Percentiles rank a stretch among this genome's conserved stretches.
phyloP scores from a whole-genome alignment of 306 rosid genomes.

The Fagus sylvatica region DNA sequence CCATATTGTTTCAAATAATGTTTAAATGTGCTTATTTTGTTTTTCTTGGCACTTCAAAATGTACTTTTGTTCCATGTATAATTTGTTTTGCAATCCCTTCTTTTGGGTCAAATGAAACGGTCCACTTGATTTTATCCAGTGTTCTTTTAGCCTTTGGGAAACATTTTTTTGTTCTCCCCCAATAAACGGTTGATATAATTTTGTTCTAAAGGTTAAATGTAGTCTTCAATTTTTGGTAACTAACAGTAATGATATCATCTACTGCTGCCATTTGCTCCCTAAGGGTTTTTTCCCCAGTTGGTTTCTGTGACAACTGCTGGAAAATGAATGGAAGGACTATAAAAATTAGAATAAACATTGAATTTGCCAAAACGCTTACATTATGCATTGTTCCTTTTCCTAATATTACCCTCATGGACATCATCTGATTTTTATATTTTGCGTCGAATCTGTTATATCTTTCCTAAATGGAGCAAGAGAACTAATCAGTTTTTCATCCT shows the following conservation, averaged over 20 bases:
- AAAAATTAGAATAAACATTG: neutral
- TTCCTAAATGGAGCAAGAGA: neutral
- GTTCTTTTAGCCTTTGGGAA: neutral
- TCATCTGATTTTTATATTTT: neutral
- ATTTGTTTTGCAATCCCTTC: neutral
- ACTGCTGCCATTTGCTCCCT: neutral
- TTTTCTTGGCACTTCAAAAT: neutral
- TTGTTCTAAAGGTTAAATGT: no score
- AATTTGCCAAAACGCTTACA: neutral
- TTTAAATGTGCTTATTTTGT: neutral
- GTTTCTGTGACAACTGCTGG: neutral
- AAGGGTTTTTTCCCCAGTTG: neutral
- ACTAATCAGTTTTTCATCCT: neutral
- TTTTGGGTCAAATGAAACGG: neutral
- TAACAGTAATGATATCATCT: neutral
- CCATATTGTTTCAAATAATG: neutral
- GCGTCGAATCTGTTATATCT: neutral
- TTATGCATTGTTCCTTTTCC: neutral
- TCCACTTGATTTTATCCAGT: neutral
- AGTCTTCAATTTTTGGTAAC: neutral
- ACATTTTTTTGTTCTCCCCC: neutral
- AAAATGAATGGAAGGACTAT: neutral
- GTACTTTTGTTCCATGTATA: neutral
- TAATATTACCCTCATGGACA: neutral
- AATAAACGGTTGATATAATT: neutral